Conservation (phyloP, 306 rosid species). For the Quercus glauca region DNA sequence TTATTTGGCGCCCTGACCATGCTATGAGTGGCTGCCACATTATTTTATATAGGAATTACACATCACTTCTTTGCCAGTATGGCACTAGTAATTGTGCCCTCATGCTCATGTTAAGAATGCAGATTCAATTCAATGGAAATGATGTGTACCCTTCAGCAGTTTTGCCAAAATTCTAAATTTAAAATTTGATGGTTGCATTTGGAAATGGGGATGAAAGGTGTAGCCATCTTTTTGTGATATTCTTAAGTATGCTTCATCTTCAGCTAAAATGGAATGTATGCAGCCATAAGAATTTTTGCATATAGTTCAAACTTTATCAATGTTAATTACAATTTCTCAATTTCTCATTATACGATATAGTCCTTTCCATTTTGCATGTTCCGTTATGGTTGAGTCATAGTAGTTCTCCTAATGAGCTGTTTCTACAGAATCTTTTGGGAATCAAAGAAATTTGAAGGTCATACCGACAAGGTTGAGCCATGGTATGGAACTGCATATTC, state of each 20-base stretch:
- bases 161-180: not conserved
- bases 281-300: not conserved
- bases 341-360: not conserved
- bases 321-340: not conserved
- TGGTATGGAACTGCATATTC: slow-evolving; percentile 95
- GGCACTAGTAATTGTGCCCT: not conserved
- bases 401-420: slow-evolving; percentile 18
- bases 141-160: not conserved
- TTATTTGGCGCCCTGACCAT: not conserved
- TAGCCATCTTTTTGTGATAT: not conserved
- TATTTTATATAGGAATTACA: not conserved
- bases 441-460: slow-evolving; percentile 74
- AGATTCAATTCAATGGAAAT: not conserved
- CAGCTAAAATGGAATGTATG: not conserved
- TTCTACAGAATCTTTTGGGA: slow-evolving; percentile 86
- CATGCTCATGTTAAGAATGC: not conserved
- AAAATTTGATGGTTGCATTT: not conserved
- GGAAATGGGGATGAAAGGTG: not conserved
- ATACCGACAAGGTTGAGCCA: slow-evolving; percentile 71
- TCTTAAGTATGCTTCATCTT: not conserved
- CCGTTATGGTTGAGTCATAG: not conserved
- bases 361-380: too few species aligned
- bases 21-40: not conserved
- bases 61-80: not conserved
- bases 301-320: not conserved